A percentile compares a stretch with the other conserved stretches of the same genome.
These are phyloP conservation scores for Alternaria triticina DNA, from an alignment of 2,329 filamentous ascomycete genomes.

Conservation along the genomic window DNA sequence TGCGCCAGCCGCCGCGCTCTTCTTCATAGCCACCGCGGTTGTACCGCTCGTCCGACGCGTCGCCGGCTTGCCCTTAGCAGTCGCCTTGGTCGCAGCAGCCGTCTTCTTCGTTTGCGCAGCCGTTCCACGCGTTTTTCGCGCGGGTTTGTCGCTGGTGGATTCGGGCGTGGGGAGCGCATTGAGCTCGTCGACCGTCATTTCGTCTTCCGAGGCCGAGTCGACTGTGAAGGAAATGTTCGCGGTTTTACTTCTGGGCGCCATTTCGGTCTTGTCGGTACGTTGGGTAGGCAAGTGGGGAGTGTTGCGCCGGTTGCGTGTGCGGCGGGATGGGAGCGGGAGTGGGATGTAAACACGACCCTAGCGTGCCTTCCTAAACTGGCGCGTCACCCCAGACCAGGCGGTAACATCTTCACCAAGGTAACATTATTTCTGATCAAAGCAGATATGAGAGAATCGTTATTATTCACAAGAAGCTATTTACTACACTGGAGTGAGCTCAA, in stretches of 20 bases:
- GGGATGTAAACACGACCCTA: conserved; percentile 12
- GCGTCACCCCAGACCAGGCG: neutral
- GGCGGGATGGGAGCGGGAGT: conserved; percentile 10
- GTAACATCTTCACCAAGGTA: neutral
- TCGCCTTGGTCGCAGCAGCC: conserved; percentile 36
- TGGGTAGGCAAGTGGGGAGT: neutral
- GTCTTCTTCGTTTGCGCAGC: conserved; percentile 33
- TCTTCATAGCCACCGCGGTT: conserved; percentile 46
- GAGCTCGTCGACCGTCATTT: conserved; percentile 46
- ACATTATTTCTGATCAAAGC: neutral
- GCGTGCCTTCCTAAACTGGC: neutral
- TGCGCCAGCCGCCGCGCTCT: conserved; percentile 41
- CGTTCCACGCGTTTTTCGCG: conserved; percentile 44
- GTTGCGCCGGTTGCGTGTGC: conserved; percentile 5
- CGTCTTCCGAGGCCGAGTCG: conserved; percentile 51
- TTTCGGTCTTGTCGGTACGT: conserved; percentile 11
- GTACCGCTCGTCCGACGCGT: conserved; percentile 48
- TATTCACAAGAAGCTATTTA: conserved; percentile 5
- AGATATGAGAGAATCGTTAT: conserved; percentile 2
- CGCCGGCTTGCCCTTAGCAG: conserved; percentile 44
- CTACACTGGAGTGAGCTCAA: neutral
- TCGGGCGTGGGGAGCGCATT: conserved; percentile 48
- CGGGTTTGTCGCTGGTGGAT: conserved; percentile 49
- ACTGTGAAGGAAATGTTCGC: conserved; percentile 48
- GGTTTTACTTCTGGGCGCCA: conserved; percentile 42